A percentile compares a stretch with the other conserved stretches of the same genome.
phyloP scores from a whole-genome alignment of 371 early-diverging fungal genomes.

The Mucor mucedo region DNA sequence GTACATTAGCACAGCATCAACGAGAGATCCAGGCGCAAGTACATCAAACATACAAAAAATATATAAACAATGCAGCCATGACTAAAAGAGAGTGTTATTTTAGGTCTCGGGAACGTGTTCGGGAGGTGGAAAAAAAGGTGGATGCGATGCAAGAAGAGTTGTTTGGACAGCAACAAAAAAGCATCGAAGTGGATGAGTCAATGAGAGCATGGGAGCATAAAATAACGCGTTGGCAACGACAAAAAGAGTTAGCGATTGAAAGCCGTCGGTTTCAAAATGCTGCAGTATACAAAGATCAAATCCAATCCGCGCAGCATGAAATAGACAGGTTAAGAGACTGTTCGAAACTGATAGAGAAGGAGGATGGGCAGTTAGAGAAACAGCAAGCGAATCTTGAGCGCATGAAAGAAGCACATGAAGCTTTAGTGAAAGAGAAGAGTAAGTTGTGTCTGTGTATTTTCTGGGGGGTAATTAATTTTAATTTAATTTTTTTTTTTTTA shows the following conservation, averaged over 20 bases:
- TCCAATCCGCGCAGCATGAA: neutral
- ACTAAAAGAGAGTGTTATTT: neutral
- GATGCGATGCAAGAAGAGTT: neutral
- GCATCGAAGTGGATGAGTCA: neutral
- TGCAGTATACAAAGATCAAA: neutral
- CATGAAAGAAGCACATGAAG: neutral
- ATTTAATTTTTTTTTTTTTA: neutral
- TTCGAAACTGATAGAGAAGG: too few species aligned
- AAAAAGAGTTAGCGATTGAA: neutral
- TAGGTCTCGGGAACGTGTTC: neutral
- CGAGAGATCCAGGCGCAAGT: neutral
- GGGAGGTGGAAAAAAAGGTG: neutral
- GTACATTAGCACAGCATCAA: neutral
- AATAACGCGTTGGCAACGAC: neutral
- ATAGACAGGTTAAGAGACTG: neutral
- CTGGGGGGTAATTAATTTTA: too few species aligned
- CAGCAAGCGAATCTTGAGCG: neutral
- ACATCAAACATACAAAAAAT: neutral
- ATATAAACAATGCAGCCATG: neutral
- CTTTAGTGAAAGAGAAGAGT: neutral
- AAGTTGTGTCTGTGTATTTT: neutral
- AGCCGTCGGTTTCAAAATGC: neutral
- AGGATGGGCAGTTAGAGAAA: too few species aligned
- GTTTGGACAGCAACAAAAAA: neutral
- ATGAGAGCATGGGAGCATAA: neutral